Base-by-base conservation (phyloP, 495 filamentous ascomycete species). In the Viridothelium virens region DNA sequence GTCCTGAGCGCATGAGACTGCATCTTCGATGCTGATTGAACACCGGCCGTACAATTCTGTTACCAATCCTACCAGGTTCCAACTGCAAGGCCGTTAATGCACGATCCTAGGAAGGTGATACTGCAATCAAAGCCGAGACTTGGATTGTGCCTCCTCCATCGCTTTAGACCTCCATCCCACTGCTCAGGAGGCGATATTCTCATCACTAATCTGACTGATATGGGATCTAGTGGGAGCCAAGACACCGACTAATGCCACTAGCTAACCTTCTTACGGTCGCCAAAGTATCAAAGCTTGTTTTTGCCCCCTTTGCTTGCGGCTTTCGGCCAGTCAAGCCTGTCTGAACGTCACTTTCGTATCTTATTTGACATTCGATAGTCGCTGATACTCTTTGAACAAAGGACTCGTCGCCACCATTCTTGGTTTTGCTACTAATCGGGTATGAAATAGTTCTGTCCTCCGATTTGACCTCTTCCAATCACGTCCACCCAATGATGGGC, bases 41-140 rank as follows among this genome's bases (percentile, higher is more conserved):
- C 41, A 44, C 41, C 14, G 41, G 6, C 41, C 7, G 14, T 7
- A 7, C 14, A 14, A 44, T 7, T 14, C 41, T 14, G 7, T 44
- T 44, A 25, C 25, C 25, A 25, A 25, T 25, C 25, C 25, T 14
- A 14, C 9, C 5, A 53, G 11, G 48, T 25, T 53, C 48, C 48
- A 14, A 25, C 18, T 53, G 18, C 11, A 25, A 53, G 7, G 11
- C 18, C 11, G 53, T 36, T 31, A 7, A 59, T 59, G 53, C 53
- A 59, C 10, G 25, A 59, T 36, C 53, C 48, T 53, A 31, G 53
- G 31, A 34, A 11, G 25, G 53, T 18, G 53, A 59, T n/a, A 59
- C 53, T 18, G 53, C 31, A 59, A 59, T 59, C 53, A 59, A 36
- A 59, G 18, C 31, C 53, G 31, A 33, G 6, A 59, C 48, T 18